These are phyloP conservation scores for Yamadazyma ubonensis DNA, from an alignment of 805 yeast genomes.

Conservation along the genomic window DNA sequence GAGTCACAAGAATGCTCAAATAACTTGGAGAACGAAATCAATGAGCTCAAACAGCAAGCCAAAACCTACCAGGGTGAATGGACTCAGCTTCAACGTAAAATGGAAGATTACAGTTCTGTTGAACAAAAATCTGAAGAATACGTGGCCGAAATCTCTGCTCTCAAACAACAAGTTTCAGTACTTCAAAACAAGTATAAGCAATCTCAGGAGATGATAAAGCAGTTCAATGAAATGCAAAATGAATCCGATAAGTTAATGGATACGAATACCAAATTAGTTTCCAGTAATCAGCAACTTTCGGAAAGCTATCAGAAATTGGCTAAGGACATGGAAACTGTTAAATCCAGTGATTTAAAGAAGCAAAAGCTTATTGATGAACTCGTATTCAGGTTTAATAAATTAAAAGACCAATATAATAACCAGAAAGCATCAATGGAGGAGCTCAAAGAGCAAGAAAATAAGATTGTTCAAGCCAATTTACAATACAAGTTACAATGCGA, in stretches of 20 bases:
- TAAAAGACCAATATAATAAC: slow-evolving; percentile 1
- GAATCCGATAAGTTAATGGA: slow-evolving; percentile 7
- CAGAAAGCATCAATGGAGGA: slow-evolving; percentile 1
- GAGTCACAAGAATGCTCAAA: too few species aligned
- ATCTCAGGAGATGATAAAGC: slow-evolving; percentile 2
- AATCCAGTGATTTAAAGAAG: too few species aligned
- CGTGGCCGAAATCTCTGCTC: background rate
- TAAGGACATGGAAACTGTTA: too few species aligned
- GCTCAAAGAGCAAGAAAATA: slow-evolving; percentile 2
- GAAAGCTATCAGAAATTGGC: too few species aligned
- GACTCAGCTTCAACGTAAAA: background rate
- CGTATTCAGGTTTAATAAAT: slow-evolving; percentile 3
- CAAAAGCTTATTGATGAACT: slow-evolving; percentile 4
- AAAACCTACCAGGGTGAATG: too few species aligned
- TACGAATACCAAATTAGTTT: slow-evolving; percentile 3
- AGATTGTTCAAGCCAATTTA: slow-evolving; percentile 8
- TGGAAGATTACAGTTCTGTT: background rate
- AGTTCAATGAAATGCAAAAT: slow-evolving; percentile 3
- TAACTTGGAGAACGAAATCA: background rate
- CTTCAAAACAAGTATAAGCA: background rate
- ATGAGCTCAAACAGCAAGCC: background rate
- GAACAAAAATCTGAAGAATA: background rate
- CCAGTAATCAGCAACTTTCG: slow-evolving; percentile 14
- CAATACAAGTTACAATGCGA: slow-evolving; percentile 9
- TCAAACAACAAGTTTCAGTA: background rate